A percentile compares a stretch with the other conserved stretches of the same genome.
phyloP scores from a whole-genome alignment of 2,329 filamentous ascomycete species.

The Xylariaceae sp. region DNA sequence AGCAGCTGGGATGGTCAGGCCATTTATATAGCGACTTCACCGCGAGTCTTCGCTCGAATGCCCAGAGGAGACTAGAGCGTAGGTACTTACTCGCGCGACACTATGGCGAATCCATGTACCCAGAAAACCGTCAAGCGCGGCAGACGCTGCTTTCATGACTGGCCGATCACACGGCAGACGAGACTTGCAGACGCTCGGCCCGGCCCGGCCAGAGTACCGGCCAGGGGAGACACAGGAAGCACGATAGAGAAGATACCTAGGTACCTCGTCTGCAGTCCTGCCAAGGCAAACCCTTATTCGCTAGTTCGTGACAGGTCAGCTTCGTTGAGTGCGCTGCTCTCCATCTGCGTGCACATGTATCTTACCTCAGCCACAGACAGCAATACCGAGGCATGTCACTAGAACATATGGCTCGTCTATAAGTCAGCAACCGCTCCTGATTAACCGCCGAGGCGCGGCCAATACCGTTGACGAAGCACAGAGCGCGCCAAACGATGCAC shows the following conservation, averaged over 20 bases:
- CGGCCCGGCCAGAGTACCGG: slow-evolving; percentile 8
- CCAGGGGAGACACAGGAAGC: background rate
- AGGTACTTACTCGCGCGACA: background rate
- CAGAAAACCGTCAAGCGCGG: slow-evolving; percentile 15
- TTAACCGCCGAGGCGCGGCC: background rate
- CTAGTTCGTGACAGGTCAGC: background rate
- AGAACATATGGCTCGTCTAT: background rate
- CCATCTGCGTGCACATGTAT: too few relatives aligned
- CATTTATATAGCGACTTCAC: slow-evolving; percentile 13
- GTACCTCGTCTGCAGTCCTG: background rate
- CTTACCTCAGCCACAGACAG: background rate
- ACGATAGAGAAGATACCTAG: background rate
- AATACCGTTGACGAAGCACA: background rate
- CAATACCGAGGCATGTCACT: background rate
- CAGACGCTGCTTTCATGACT: slow-evolving; percentile 11
- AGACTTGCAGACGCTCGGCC: slow-evolving; percentile 14
- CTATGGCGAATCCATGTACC: slow-evolving; percentile 15
- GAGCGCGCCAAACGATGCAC: background rate
- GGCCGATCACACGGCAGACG: slow-evolving; percentile 12
- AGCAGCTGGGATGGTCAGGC: slow-evolving; percentile 6
- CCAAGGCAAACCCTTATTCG: slow-evolving; percentile 1
- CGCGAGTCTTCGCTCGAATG: background rate
- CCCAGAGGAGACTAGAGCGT: background rate
- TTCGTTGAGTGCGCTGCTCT: too few relatives aligned
- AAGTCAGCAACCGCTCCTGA: background rate